Evolutionary conservation across 352 stramenopile genomes (phyloP), one percentile per base, ranked within the genome.

Genomic region (Pythium chondricola): DNA sequence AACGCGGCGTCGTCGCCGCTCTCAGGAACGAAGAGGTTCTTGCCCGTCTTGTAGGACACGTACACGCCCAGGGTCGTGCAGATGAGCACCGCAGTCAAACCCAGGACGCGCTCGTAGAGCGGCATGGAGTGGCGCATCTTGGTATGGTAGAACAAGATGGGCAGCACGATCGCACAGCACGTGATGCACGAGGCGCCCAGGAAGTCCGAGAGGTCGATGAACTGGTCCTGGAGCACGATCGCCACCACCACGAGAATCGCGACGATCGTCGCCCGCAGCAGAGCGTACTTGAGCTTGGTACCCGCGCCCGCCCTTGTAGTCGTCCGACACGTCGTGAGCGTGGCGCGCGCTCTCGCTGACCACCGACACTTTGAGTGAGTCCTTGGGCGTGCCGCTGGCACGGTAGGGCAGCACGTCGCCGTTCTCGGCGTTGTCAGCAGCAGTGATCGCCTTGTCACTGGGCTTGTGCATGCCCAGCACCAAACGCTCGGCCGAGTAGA

Each of bases 61-160:
- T 84, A 86, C 44, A 50, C 61, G 13, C 71, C 72, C 5, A 74
- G 52, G 30, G 53, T 40, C 20, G 63, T 52, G 33, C 72, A 83
- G 25, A 83, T 53, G 0, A 66, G 33, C 8, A 87, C 51, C 22
- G 83, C 56, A 2, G 79, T 2, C 6, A 62, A 10, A 9, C 64
- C 64, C 0, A 59, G 54, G 16, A 56, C 48, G 18, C 52, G 51
- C 52, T 85, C 72, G 37, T 62, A 59, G 0, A 70, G 21, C 11
- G 54, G 54, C 44, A 73, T 83, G 20, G 45, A 44, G 30, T 63
- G 40, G 69, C 71, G 79, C 40, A 80, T 64, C 42, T 74, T 66
- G 53, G 82, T 86, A 11, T 85, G 54, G 71, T 88, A 88, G 58
- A 88, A 84, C 37, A 71, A 54, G 44, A 83, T 82, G 4, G 76